Evolutionary conservation across 768 basidiomycete species (phyloP), one percentile per base, ranked within the genome.

Genomic region (Boletus bicolor): DNA sequence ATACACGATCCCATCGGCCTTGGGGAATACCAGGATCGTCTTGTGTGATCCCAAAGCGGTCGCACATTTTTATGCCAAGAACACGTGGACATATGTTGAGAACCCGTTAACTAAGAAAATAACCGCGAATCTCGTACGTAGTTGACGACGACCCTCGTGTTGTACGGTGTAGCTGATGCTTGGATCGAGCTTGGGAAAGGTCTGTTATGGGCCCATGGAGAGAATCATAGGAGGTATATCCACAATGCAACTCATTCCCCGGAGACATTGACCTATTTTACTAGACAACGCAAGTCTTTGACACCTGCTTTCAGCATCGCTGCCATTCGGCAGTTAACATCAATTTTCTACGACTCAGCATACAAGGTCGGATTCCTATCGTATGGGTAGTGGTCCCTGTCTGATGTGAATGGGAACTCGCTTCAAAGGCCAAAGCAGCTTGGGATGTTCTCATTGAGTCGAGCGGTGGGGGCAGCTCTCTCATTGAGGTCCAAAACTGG

Each of bases 151-250:
- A 15, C 0, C 2, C 4, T 34, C 2, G 17, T 14, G 9, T 14
- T 8, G 6, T 59, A 8, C 17, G 30, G 1, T 48, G 46, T 28
- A 8, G 11, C 28, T 54, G 38, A 59, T 47, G 26, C n/a, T 8
- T 28, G 19, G 0, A 17, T 28, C 11, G 0, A 64, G 55, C 7
- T 53, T 11, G 75, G 76, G 0, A 66, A 59, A n/a, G 73, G 74
- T 4, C 37, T 77, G 2, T 7, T 60, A 5, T 60, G 54, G 64
- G 42, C 67, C 2, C 67, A 76, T 26, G 75, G 77, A 6, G 80
- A 82, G n/a, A 72, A 69, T 55, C 81, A 82, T 49, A 71, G 63
- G 44, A 71, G 80, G 79, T 78, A 48, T 11, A 8, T 53, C 10
- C 12, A 30, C 19, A 7, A 11, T 28, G 10, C 17, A 7, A 7